phyloP scores from a whole-genome alignment of 2,329 filamentous ascomycete species.

The Knoxdaviesia proteae region DNA sequence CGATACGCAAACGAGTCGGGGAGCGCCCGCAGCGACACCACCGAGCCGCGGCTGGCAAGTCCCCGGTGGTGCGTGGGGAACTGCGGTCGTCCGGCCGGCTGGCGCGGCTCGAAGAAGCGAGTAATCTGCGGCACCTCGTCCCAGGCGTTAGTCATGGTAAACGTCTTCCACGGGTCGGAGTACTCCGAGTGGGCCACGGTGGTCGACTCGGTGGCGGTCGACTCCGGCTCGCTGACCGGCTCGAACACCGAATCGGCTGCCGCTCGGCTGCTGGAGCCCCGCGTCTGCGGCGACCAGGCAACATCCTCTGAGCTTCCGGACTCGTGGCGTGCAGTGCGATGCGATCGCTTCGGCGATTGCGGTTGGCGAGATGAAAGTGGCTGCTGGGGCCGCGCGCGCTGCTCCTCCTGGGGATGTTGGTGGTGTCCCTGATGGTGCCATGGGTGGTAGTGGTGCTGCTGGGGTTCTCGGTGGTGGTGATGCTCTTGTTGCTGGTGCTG shows the following conservation, averaged over 20 bases:
- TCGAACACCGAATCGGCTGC: conserved; percentile 9
- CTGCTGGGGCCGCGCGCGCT: too few species aligned
- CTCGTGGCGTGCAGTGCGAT: too few species aligned
- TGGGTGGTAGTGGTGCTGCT: too few species aligned
- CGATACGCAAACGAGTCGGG: conserved; percentile 4
- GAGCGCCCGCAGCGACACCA: conserved; percentile 4
- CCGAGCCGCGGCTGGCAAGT: conserved; percentile 2
- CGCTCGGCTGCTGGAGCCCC: neutral
- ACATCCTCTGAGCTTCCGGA: too few species aligned
- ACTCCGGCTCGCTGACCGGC: conserved; percentile 20
- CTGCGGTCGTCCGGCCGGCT: conserved; percentile 16
- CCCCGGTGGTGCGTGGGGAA: neutral
- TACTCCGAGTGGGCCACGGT: conserved; percentile 18
- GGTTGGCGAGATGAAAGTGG: too few species aligned
- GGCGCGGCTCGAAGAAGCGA: conserved; percentile 58
- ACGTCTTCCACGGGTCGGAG: conserved; percentile 47
- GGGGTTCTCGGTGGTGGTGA: too few species aligned
- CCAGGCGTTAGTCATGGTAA: conserved; percentile 72
- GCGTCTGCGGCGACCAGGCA: too few species aligned
- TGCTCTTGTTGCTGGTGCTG: too few species aligned
- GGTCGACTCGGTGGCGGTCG: conserved; percentile 27
- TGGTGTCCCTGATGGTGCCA: too few species aligned
- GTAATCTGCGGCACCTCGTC: conserved; percentile 79
- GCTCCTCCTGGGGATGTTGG: too few species aligned
- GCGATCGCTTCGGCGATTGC: too few species aligned